Base-by-base conservation (phyloP, 306 rosid species). In the Acacia confusa region DNA sequence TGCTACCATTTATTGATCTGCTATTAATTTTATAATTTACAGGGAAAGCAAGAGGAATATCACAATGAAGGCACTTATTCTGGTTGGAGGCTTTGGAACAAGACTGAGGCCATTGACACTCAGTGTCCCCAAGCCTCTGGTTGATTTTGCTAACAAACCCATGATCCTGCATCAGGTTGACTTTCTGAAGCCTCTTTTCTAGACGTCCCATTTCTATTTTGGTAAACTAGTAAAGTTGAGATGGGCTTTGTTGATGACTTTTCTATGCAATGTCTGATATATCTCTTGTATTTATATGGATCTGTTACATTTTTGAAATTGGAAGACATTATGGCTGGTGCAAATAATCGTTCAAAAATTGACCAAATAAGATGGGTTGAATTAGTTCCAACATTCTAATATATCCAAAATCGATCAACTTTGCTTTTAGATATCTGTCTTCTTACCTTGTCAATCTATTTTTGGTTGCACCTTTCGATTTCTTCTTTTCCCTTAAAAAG, bases 101-200 rank as follows among this genome's bases (percentile, higher is more conserved):
- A 93, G 99, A 79, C 72, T 96, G 95, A 94, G 99, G 95, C 99
- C 99, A 82, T 84, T 96, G 94, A 96, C 99, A 79, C 98, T 96
- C 74, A 96, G 98, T 85, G 32, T 96, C 71, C 99, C 99, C 32
- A 96, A 96, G 92, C 99, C 99, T 68, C 99, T 96, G 83, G 99
- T 96, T 86, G 99, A 96, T 85, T 96, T 96, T 79, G 99, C 97
- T 60, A 96, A 96, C 86, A 96, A 96, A 81, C 99, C 99, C 73
- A 96, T 96, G 99, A 96, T 96, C 88, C 88, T 96, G 87, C 99
- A 96, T 79, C 99, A 96, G 99, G 99, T 96, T 85, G 50, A 78
- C 45, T 85, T 75, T 55, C 28, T 38, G 53, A 75, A 77, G 48
- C 76, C 45, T 79, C 44, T 63, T 55, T 4, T 24, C 40, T 70